These are phyloP conservation scores for Kwoniella europaea DNA, from an alignment of 768 basidiomycete species.

Conservation along the genomic window DNA sequence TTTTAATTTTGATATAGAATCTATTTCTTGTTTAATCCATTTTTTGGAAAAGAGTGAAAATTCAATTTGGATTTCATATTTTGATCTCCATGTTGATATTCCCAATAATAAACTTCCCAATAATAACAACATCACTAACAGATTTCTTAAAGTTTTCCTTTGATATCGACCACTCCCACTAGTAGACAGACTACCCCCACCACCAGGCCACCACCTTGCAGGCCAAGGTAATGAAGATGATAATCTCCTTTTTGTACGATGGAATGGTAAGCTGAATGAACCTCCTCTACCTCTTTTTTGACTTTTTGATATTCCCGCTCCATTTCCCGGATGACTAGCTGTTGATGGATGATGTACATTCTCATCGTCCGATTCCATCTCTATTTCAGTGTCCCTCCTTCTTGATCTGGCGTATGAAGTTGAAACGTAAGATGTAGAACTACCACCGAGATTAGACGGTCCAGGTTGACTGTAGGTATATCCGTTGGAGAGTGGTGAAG, in stretches of 20 bases:
- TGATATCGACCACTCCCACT: not conserved
- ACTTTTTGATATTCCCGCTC: not conserved
- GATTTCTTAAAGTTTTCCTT: too few species aligned
- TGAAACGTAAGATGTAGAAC: conserved; percentile 5
- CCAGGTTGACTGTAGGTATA: conserved; percentile 16
- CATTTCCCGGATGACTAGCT: not conserved
- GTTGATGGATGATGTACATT: conserved; percentile 1
- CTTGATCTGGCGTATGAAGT: conserved; percentile 31
- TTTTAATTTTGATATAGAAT: conserved; percentile 65
- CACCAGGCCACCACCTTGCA: conserved; percentile 22
- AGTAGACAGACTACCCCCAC: conserved; percentile 2
- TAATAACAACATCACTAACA: conserved; percentile 9
- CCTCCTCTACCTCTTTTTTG: conserved; percentile 33
- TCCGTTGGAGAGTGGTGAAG: conserved; percentile 15
- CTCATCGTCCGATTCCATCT: conserved; percentile 35
- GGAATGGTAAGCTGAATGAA: conserved; percentile 45
- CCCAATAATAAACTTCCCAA: conserved; percentile 25
- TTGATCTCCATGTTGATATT: conserved; percentile 60
- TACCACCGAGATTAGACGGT: not conserved
- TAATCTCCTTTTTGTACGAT: conserved; percentile 28
- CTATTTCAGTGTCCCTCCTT: conserved; percentile 31
- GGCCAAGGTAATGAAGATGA: conserved; percentile 18
- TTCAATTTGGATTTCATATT: conserved; percentile 79
- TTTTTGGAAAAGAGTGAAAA: conserved; percentile 74
- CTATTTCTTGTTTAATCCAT: conserved; percentile 78